phyloP scores from a whole-genome alignment of 31 red algal species.

The Odonthalia washingtoniensis region DNA sequence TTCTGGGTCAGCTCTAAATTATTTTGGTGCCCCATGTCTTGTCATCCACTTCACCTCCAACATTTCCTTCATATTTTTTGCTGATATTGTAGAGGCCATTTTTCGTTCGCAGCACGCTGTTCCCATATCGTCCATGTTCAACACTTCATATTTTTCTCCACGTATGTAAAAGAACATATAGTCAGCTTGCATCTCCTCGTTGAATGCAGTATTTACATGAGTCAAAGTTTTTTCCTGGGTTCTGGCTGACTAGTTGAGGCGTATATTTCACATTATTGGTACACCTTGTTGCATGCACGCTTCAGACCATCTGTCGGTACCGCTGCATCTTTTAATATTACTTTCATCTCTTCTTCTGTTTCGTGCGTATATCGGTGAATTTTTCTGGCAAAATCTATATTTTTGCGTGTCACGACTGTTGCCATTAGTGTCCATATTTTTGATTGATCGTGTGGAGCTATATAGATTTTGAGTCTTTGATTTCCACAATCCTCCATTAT shows the following conservation, averaged over 20 bases:
- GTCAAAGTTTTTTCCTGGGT: constrained; percentile 2
- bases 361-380: constrained; percentile 14
- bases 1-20: constrained; percentile 24
- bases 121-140: constrained; percentile 22
- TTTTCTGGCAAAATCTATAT: neutral
- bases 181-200: neutral
- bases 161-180: constrained; percentile 3
- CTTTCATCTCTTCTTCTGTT: constrained; percentile 1
- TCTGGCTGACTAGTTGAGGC: constrained; percentile 11
- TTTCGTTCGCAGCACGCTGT: neutral
- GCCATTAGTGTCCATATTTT: neutral
- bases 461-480: neutral
- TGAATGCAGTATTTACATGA: constrained; percentile 17
- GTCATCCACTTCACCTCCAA: neutral
- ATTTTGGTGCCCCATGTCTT: constrained; percentile 4
- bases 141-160: constrained; percentile 9
- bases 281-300: neutral
- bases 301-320: neutral
- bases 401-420: neutral
- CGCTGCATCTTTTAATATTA: neutral
- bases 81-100: neutral
- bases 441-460: constrained; percentile 10
- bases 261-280: neutral
- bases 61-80: neutral
- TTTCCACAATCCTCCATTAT: neutral